These are phyloP conservation scores for Cryptococcus sp. DNA, from an alignment of 1,284 basidiomycete species.

Conservation along the genomic window DNA sequence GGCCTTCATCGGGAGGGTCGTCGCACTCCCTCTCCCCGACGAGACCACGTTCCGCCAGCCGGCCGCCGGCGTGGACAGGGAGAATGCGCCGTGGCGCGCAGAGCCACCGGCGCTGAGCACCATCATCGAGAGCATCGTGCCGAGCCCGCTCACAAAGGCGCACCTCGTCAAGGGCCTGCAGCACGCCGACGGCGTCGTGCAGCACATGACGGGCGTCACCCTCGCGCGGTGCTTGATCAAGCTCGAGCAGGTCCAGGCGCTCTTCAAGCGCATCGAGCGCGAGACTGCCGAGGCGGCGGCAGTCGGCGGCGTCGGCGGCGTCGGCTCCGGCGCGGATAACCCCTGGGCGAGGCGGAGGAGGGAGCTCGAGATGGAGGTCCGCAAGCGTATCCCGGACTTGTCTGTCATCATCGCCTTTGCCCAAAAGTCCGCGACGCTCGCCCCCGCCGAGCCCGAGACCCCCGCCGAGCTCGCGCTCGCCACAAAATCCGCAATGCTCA, in stretches of 20 bases:
- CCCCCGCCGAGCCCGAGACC: conserved; percentile 41
- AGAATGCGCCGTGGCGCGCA: conserved; percentile 47
- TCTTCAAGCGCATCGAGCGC: conserved; percentile 56
- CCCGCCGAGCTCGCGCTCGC: conserved; percentile 41
- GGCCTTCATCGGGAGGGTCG: conserved; percentile 70
- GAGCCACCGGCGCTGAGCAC: conserved; percentile 66
- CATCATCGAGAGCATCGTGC: conserved; percentile 72
- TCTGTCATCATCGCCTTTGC: conserved; percentile 75
- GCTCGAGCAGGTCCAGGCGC: conserved; percentile 57
- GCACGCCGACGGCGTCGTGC: conserved; percentile 66
- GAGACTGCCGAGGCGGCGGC: conserved; percentile 45
- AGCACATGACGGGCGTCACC: conserved; percentile 73
- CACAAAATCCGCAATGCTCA: conserved; percentile 58
- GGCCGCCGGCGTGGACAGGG: conserved; percentile 20
- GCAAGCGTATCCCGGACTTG: conserved; percentile 74
- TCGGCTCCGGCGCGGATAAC: conserved; percentile 55
- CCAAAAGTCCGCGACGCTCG: conserved; percentile 53
- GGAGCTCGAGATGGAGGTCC: conserved; percentile 71
- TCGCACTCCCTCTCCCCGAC: conserved; percentile 69
- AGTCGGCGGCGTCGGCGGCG: conserved; percentile 29
- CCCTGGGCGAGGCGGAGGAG: conserved; percentile 63
- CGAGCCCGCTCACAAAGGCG: conserved; percentile 64
- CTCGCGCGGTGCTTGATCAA: conserved; percentile 71
- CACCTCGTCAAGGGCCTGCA: conserved; percentile 77
- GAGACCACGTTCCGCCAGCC: conserved; percentile 57